Evolutionary conservation across 2,329 filamentous ascomycete species (phyloP), one percentile per base, ranked within the genome.

Genomic region (Cladophialophora carrionii): DNA sequence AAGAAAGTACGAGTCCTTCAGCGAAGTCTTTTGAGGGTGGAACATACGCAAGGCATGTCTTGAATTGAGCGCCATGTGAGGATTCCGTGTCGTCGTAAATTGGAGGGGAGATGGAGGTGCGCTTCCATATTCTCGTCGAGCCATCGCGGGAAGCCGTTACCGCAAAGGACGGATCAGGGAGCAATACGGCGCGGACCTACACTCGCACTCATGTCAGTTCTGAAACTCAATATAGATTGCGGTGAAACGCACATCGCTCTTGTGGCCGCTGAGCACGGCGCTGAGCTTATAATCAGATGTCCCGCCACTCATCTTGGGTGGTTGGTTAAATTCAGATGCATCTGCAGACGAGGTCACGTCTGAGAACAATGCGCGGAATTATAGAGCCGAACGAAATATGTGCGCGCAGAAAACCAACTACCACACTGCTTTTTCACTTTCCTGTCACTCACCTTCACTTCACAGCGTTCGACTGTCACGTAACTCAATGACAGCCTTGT

Each of bases 61-160:
- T 87, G 74, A 95, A 99, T 68, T 91, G 88, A 49, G 90, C 86
- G 65, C 91, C 91, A 69, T 94, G 89, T 49, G 89, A 89, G 63
- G 90, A 83, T 65, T 97, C 88, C n/a, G 86, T 87, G 71, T 87
- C 85, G 68, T 96, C 90, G 77, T 90, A 98, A 20, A 79, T 78
- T 0, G 90, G 88, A 32, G 91, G 90, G 26, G 83, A 82, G 51
- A 84, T 80, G 52, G 86, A 85, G 29, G 84, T 82, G 64, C 87
- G 87, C 70, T 87, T 89, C 95, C 95, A 99, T 71, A 91, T 80
- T 56, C 94, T 89, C 61, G 97, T 92, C 17, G 91, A 96, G 72
- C 89, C 90, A 80, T 99, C 95, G 79, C 95, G 86, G 54, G 95
- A 98, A 41, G 91, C 92, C 22, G 95, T 96, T 70, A 96, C 80